A percentile compares a stretch with the other conserved stretches of the same genome.
These are phyloP conservation scores for Podospora sp. DNA, from an alignment of 495 filamentous ascomycete genomes.

Conservation along the genomic window DNA sequence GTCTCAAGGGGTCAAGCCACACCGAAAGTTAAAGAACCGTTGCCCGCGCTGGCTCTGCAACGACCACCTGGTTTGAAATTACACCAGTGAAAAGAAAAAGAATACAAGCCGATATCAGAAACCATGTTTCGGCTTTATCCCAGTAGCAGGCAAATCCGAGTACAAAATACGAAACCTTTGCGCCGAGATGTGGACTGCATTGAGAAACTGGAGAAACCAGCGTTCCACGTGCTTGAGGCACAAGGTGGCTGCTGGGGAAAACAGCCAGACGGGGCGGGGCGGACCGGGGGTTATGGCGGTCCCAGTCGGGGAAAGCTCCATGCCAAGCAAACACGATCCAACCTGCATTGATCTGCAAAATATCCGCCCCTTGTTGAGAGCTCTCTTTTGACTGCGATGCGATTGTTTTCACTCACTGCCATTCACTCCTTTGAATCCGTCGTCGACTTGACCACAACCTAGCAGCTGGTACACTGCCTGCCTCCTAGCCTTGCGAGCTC, in stretches of 20 bases:
- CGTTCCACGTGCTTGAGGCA: not conserved
- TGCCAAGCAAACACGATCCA: not conserved
- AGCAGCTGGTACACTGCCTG: not conserved
- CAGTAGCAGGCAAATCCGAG: not conserved
- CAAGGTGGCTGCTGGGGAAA: not conserved
- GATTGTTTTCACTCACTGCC: slow-evolving; percentile 12
- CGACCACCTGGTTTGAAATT: not conserved
- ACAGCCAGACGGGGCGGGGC: not conserved
- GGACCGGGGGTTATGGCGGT: not conserved
- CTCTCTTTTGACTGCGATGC: slow-evolving; percentile 36
- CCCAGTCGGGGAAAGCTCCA: not conserved
- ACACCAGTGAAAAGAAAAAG: not conserved
- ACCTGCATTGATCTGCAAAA: slow-evolving; percentile 35
- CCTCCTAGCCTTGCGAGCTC: not conserved
- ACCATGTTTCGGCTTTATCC: not conserved
- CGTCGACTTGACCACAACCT: not conserved
- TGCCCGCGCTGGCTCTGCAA: not conserved
- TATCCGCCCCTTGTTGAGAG: slow-evolving; percentile 7
- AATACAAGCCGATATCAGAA: too few species aligned
- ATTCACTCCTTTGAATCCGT: not conserved
- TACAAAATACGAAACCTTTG: not conserved
- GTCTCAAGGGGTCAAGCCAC: not conserved
- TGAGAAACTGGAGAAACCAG: not conserved
- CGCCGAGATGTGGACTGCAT: not conserved
- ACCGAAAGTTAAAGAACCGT: not conserved